Evolutionary conservation across 2,329 filamentous ascomycete genomes (phyloP), one percentile per base, ranked within the genome.

Genomic region (Paecilomyces formosus): DNA sequence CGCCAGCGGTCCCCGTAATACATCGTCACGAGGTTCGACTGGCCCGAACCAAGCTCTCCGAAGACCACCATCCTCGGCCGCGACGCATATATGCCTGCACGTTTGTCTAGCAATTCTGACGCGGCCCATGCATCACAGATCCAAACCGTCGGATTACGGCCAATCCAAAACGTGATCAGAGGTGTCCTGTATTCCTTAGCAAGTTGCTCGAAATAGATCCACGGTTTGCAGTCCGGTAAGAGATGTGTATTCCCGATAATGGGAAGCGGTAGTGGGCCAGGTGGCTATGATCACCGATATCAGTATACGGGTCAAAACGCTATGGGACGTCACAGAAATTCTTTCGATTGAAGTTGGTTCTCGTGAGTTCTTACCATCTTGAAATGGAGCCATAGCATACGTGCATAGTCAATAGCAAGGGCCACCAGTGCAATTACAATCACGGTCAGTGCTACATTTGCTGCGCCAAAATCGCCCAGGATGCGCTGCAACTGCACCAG

Each of bases 151-250:
- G 67, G 67, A 45, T 63, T 66, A 12, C 66, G 70, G n/a, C 80
- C 79, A 53, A 83, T 81, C 82, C 82, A 84, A 63, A 82, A 79
- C 0, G 82, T 84, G 54, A 85, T 79, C 6, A 84, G 64, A 0
- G 80, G 78, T 0, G 77, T 72, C 4, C 79, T 68, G 64, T 82
- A 79, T 53, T 71, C 65, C 62, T 81, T 79, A 3, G 82, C 80
- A 0, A 84, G 68, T 62, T 80, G 66, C 57, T 85, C 81, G 62
- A 85, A 83, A 67, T 80, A 81, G 24, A 84, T 75, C 82, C 82
- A 85, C 2, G 82, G 82, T 64, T 84, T 83, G 57, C 73, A 75
- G 24, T 79, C 74, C 1, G 82, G 82, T 3, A 85, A 73, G 60
- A 78, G 77, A 58, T 81, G 82, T 0, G 81, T 84, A 64, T 83